Conservation (phyloP, 352 stramenopile genomes). For the Blastocystis sp. region DNA sequence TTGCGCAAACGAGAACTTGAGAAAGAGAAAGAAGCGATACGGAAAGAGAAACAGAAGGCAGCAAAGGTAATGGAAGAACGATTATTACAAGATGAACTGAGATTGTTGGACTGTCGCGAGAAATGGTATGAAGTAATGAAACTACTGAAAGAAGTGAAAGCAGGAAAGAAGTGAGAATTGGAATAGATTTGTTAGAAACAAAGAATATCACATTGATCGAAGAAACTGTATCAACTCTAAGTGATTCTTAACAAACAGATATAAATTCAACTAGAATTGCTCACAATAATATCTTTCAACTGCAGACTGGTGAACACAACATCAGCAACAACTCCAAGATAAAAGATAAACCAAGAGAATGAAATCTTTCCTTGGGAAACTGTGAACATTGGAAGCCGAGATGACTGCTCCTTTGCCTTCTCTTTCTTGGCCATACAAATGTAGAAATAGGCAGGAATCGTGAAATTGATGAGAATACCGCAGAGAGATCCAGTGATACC, state of each 20-base stretch:
- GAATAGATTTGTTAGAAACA: background rate
- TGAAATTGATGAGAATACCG: background rate
- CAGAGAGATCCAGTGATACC: background rate
- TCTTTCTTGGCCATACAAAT: background rate
- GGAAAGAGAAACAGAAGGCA: background rate
- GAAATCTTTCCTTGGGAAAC: background rate
- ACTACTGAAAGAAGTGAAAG: background rate
- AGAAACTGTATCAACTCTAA: background rate
- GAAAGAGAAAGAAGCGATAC: conserved; percentile 6
- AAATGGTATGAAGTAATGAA: background rate
- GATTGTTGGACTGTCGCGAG: conserved; percentile 32
- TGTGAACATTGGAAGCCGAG: background rate
- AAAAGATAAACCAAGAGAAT: background rate
- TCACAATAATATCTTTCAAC: background rate
- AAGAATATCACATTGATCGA: background rate
- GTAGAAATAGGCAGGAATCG: background rate
- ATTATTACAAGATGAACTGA: background rate
- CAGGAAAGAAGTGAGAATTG: background rate
- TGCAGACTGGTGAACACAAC: background rate
- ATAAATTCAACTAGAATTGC: background rate
- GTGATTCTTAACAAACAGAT: background rate
- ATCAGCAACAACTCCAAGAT: background rate
- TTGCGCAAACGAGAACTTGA: background rate
- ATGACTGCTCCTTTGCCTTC: background rate
- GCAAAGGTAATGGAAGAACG: background rate